Percentiles rank a stretch among this genome's conserved stretches.
These are phyloP conservation scores for Raffaelea deltoideospora DNA, from an alignment of 2,329 filamentous ascomycete species.

Conservation along the genomic window DNA sequence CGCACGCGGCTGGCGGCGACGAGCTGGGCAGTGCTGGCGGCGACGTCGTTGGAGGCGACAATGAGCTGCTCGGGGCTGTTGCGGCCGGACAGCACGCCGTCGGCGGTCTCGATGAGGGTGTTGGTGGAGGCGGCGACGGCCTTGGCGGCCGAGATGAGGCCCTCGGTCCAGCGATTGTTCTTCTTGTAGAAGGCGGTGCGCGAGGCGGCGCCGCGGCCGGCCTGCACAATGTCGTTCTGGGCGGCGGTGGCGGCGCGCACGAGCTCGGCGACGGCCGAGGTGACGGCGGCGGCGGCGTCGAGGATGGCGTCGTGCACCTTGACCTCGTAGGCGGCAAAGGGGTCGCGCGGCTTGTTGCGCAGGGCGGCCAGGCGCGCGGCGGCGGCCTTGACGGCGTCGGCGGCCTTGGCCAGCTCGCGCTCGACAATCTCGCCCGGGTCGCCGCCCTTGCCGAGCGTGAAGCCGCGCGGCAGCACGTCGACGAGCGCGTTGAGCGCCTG, in stretches of 20 bases:
- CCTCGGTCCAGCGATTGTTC: conserved; percentile 98
- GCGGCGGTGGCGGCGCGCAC: conserved; percentile 90
- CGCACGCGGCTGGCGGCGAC: conserved; percentile 93
- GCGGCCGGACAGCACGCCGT: conserved; percentile 81
- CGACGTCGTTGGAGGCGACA: conserved; percentile 92
- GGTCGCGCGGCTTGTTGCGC: conserved; percentile 90
- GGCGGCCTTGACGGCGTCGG: conserved; percentile 86
- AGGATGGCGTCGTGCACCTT: conserved; percentile 92
- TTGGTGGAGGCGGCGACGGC: conserved; percentile 89
- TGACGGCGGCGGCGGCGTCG: conserved; percentile 83
- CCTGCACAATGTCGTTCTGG: conserved; percentile 91
- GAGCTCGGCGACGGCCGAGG: conserved; percentile 80
- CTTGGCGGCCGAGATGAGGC: conserved; percentile 92
- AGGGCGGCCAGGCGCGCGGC: conserved; percentile 79
- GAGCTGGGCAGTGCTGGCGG: conserved; percentile 88
- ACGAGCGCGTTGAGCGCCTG: conserved; percentile 89
- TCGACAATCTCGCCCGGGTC: conserved; percentile 91
- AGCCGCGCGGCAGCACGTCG: conserved; percentile 80
- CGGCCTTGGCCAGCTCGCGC: conserved; percentile 79
- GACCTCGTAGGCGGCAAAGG: conserved; percentile 90
- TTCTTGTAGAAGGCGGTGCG: conserved; percentile 98
- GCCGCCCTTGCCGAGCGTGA: conserved; percentile 65
- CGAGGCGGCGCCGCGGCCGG: conserved; percentile 75
- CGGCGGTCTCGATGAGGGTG: conserved; percentile 92
- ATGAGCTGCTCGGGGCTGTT: conserved; percentile 96